Base-by-base conservation (phyloP, 805 yeast species). In the Zygoascus flipseniorum region DNA sequence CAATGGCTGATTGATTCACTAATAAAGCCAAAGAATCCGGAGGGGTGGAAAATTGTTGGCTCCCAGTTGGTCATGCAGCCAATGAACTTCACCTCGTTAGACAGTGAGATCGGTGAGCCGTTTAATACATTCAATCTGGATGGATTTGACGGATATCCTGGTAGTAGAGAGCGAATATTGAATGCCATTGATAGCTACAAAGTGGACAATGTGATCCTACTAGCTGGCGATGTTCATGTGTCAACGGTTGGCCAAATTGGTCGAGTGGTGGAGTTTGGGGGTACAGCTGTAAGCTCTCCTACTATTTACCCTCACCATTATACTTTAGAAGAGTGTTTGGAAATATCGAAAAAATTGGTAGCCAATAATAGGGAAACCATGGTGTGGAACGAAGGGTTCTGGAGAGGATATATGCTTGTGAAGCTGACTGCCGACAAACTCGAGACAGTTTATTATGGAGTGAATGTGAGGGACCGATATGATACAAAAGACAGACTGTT, bases 211-310 rank as follows among this genome's bases (percentile, higher is more conserved):
- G 51, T 48, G 31, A 45, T 48, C 3, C 18, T 48, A 9, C 32
- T 48, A 26, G 51, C 51, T 18, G 51, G 51, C 16, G 51, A 48
- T 37, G 45, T 48, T 9, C 51, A 48, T 39, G 45, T 48, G 16
- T 37, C 51, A 14, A 48, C 45, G 9, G 51, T 48, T 13, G 45
- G 45, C 23, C 31, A 48, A 19, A 37, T 39, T 26, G 35, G 51
- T 4, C 31, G 45, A 8, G 20, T 31, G 8, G 51, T 48, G n/a
- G 51, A 48, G 32, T 48, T 48, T 48, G 51, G 45, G 2, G 51
- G 51, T 19, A 48, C 51, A 3, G 51, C 51, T 11, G 51, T 48
- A 14, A 48, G 51, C 31, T 48, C 51, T 23, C 51, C 51, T 23
- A 48, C 51, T 3, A 48, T 48, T 19, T 48, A n/a, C 14, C 51